A percentile compares a stretch with the other conserved stretches of the same genome.
Evolutionary conservation across 75 land plant species (phyloP).

Genomic region (Gnetum montanum): DNA sequence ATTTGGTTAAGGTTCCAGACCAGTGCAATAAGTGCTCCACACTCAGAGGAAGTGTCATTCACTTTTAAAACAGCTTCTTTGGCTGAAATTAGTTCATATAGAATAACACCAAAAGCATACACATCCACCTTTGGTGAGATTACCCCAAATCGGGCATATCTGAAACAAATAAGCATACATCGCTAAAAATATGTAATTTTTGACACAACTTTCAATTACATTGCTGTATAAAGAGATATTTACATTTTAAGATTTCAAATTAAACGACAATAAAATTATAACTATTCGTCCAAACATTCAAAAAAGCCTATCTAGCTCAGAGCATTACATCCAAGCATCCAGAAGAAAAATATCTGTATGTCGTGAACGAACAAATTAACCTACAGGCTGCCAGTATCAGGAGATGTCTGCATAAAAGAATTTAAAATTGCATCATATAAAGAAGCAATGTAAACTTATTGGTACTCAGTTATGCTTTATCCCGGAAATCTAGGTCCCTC

Average conservation of each 20-base stretch:
- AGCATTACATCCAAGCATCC: too few relatives aligned
- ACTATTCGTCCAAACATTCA: not conserved
- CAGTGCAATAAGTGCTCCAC: constrained; percentile 68
- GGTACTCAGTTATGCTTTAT: too few relatives aligned
- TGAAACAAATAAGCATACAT: constrained; percentile 9
- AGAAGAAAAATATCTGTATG: too few relatives aligned
- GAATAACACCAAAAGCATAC: constrained; percentile 91
- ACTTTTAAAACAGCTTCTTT: constrained; percentile 76
- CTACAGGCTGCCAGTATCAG: too few relatives aligned
- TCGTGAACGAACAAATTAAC: too few relatives aligned
- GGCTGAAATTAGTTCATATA: constrained; percentile 88
- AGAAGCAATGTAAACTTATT: too few relatives aligned
- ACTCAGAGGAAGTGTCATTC: constrained; percentile 22
- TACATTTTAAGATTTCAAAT: too few relatives aligned
- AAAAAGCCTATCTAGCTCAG: too few relatives aligned
- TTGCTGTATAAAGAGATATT: not conserved
- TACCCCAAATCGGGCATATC: constrained; percentile 92
- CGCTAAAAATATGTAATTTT: not conserved
- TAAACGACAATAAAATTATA: not conserved
- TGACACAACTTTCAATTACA: not conserved
- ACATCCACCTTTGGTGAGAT: constrained; percentile 92
- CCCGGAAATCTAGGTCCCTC: too few relatives aligned
- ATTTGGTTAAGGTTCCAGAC: too few relatives aligned
- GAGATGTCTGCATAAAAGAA: too few relatives aligned
- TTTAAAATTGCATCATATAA: too few relatives aligned